These are phyloP conservation scores for Talaromyces sp. DNA, from an alignment of 2,329 filamentous ascomycete genomes.

Conservation along the genomic window DNA sequence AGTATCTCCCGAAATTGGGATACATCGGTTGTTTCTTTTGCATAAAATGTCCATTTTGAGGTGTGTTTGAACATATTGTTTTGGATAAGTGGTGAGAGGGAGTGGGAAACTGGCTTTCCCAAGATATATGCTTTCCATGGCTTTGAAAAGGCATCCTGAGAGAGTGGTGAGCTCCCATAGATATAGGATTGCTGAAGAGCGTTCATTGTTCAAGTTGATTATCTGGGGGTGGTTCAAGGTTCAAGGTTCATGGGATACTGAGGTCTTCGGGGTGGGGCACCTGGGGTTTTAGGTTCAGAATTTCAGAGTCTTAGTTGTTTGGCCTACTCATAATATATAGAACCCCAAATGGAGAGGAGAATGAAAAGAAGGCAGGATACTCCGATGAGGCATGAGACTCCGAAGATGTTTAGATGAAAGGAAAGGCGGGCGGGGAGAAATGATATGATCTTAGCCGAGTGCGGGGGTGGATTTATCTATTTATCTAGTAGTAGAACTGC, in stretches of 20 bases:
- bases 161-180: slow-evolving; percentile 10
- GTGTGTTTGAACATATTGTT: neutral
- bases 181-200: slow-evolving; percentile 7
- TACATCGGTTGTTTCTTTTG: neutral
- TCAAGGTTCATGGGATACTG: too few relatives aligned
- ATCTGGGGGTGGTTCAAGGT: neutral
- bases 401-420: neutral
- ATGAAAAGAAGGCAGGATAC: too few relatives aligned
- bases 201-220: slow-evolving; percentile 1
- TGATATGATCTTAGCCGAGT: too few relatives aligned
- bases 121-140: slow-evolving; percentile 7
- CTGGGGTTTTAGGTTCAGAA: neutral
- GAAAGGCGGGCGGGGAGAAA: too few relatives aligned
- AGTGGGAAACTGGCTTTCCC: slow-evolving; percentile 8
- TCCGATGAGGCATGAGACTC: too few relatives aligned
- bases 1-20: neutral
- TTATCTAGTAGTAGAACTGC: neutral
- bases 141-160: neutral
- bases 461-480: neutral
- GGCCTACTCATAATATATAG: too few relatives aligned
- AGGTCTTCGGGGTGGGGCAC: neutral
- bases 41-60: slow-evolving; percentile 27
- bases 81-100: slow-evolving; percentile 1
- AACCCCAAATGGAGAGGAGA: too few relatives aligned
- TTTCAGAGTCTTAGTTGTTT: neutral